phyloP scores from a whole-genome alignment of 257 asterid species.

The Nicotiana obtusifolia region DNA sequence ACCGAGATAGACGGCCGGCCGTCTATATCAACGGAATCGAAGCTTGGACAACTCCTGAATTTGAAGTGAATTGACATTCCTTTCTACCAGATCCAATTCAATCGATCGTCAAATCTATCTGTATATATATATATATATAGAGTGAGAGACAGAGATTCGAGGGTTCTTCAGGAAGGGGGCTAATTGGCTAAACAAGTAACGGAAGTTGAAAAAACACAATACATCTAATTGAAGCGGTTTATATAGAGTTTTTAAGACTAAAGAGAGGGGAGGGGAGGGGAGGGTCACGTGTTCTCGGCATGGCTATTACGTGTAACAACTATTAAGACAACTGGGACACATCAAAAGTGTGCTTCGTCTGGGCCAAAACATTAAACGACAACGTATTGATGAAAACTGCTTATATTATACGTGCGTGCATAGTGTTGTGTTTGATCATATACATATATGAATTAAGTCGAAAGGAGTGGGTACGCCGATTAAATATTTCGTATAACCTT shows the following conservation, averaged over 20 bases:
- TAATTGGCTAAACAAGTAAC: background rate
- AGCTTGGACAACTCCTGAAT: slow-evolving; percentile 65
- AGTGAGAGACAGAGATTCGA: background rate
- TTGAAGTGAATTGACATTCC: slow-evolving; percentile 75
- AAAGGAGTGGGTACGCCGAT: too few relatives aligned
- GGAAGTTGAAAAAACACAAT: background rate
- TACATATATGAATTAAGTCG: too few relatives aligned
- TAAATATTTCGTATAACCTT: too few relatives aligned
- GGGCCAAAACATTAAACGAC: background rate
- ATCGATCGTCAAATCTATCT: background rate
- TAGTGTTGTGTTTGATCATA: background rate
- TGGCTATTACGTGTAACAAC: background rate
- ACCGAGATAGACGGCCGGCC: slow-evolving; percentile 55
- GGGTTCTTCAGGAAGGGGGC: background rate
- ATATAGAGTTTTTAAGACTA: background rate
- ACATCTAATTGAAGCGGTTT: background rate
- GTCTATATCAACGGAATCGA: slow-evolving; percentile 52
- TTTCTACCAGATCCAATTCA: slow-evolving; percentile 6
- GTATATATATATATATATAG: background rate
- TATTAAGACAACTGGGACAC: background rate
- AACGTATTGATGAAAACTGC: background rate
- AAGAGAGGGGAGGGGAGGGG: background rate
- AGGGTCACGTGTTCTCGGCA: background rate
- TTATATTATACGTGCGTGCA: background rate
- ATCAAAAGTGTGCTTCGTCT: background rate